Evolutionary conservation across 2,329 filamentous ascomycete species (phyloP).

Genomic region (Scedosporium dehoogii): DNA sequence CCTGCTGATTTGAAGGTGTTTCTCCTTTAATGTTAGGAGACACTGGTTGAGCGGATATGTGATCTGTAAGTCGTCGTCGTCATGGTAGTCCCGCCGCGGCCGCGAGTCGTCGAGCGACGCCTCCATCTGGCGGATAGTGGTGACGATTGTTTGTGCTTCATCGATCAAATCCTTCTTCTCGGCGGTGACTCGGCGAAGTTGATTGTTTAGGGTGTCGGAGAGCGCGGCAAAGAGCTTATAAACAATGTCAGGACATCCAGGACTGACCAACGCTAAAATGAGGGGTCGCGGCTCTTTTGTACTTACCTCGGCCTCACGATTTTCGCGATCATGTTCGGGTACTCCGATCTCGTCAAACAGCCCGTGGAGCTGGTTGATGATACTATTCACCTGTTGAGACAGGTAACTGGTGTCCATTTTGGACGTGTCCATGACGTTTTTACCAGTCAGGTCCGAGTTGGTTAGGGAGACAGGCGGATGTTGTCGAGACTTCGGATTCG

Average conservation of each 20-base stretch:
- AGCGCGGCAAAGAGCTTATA: slow-evolving; percentile 77
- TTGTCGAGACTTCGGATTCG: background rate
- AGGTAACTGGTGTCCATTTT: slow-evolving; percentile 84
- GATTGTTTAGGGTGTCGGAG: slow-evolving; percentile 83
- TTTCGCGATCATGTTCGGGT: slow-evolving; percentile 83
- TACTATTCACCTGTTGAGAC: slow-evolving; percentile 88
- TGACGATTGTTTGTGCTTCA: slow-evolving; percentile 77
- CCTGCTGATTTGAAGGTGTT: slow-evolving; percentile 68
- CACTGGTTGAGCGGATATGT: slow-evolving; percentile 78
- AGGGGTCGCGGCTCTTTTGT: slow-evolving; percentile 10
- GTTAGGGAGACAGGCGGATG: background rate
- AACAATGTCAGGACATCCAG: background rate
- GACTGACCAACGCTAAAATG: background rate
- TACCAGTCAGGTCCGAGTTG: background rate
- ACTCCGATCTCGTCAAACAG: slow-evolving; percentile 97
- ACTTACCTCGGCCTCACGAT: slow-evolving; percentile 76
- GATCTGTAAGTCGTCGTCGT: slow-evolving; percentile 61
- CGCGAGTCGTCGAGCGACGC: slow-evolving; percentile 71
- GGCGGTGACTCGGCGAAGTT: slow-evolving; percentile 71
- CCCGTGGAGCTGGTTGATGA: slow-evolving; percentile 85
- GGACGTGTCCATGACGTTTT: slow-evolving; percentile 3
- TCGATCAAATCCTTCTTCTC: slow-evolving; percentile 91
- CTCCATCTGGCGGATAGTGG: slow-evolving; percentile 88
- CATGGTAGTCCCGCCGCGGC: slow-evolving; percentile 52
- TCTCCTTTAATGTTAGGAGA: slow-evolving; percentile 72